phyloP scores from a whole-genome alignment of 2,329 filamentous ascomycete species.

The Pseudodiploospora longispora region DNA sequence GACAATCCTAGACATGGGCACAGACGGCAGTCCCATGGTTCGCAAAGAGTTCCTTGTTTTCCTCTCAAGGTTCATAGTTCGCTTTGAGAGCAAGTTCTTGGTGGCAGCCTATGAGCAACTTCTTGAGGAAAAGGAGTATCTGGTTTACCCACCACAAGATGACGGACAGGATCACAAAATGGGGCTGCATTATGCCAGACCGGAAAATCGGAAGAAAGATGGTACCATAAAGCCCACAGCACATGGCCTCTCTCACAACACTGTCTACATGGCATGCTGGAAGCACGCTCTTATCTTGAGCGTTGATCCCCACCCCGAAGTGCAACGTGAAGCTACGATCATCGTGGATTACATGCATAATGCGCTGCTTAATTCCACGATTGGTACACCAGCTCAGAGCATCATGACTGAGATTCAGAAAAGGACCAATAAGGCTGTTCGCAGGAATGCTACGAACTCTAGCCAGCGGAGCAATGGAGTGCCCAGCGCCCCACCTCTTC shows the following conservation, averaged over 20 bases:
- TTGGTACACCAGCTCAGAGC: constrained; percentile 61
- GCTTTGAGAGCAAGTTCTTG: constrained; percentile 87
- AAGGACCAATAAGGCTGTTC: constrained; percentile 38
- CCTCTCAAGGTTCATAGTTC: constrained; percentile 81
- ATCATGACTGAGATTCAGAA: constrained; percentile 67
- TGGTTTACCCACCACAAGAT: constrained; percentile 46
- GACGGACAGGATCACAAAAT: constrained; percentile 52
- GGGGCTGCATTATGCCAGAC: constrained; percentile 53
- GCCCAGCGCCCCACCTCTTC: constrained; percentile 34
- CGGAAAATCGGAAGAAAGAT: constrained; percentile 47
- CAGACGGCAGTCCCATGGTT: constrained; percentile 90
- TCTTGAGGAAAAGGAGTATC: constrained; percentile 69
- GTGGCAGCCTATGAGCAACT: constrained; percentile 90
- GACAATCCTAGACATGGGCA: constrained; percentile 82
- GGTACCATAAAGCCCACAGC: constrained; percentile 49
- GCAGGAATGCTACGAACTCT: constrained; percentile 33
- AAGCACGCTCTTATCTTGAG: constrained; percentile 85
- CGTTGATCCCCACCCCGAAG: constrained; percentile 89
- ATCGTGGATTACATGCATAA: constrained; percentile 82
- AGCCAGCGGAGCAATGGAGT: constrained; percentile 36
- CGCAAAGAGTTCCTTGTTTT: constrained; percentile 90
- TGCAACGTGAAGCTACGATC: constrained; percentile 75
- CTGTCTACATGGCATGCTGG: constrained; percentile 89
- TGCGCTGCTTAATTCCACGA: constrained; percentile 65
- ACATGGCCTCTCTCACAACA: constrained; percentile 68